Evolutionary conservation across 352 stramenopile genomes (phyloP).

Genomic region (Phytopythium mirpurense): DNA sequence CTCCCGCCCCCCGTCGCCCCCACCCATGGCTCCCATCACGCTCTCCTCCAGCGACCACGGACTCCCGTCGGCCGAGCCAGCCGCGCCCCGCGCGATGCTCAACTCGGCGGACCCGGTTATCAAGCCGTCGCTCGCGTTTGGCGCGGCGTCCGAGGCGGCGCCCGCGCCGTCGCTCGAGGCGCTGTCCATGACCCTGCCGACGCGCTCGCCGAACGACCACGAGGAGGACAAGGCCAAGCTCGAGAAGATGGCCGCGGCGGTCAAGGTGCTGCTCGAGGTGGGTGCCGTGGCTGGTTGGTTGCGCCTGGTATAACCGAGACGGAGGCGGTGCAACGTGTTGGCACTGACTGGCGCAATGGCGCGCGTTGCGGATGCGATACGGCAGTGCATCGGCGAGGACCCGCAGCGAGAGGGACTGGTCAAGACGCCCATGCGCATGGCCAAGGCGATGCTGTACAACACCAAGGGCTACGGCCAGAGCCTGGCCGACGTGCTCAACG

Average conservation of each 20-base stretch:
- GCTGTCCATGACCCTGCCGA: conserved; percentile 64
- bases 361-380: neutral
- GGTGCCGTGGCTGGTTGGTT: too few species aligned
- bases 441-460: conserved; percentile 96
- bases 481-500: conserved; percentile 90
- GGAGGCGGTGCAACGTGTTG: too few species aligned
- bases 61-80: conserved; percentile 9
- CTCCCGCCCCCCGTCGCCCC: too few species aligned
- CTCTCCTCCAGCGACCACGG: conserved; percentile 15
- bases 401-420: conserved; percentile 91
- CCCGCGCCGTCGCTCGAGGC: conserved; percentile 19
- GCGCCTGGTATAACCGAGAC: too few species aligned
- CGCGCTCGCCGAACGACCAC: conserved; percentile 53
- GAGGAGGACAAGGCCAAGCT: conserved; percentile 76
- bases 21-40: conserved; percentile 49
- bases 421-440: conserved; percentile 97
- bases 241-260: conserved; percentile 92
- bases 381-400: conserved; percentile 92
- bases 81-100: conserved; percentile 7
- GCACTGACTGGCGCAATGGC: neutral
- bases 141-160: conserved; percentile 4
- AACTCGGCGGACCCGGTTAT: neutral
- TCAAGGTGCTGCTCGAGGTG: conserved; percentile 90
- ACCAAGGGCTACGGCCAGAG: conserved; percentile 94
- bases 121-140: conserved; percentile 24